Evolutionary conservation across 2,329 filamentous ascomycete genomes (phyloP).

Genomic region (Cercospora sp.): DNA sequence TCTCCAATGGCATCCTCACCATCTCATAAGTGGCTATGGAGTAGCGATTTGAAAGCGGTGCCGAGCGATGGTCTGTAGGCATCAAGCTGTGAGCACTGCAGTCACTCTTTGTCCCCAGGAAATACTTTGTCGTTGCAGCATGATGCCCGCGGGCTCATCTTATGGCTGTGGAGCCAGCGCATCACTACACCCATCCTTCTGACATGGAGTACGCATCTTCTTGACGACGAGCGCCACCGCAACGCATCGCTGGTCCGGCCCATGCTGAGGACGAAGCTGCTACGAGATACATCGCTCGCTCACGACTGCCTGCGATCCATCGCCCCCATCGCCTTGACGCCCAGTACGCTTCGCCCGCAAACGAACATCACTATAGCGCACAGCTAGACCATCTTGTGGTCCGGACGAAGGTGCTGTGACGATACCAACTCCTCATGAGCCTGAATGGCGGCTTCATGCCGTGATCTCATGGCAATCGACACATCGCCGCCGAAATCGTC

Average conservation of each 20-base stretch:
- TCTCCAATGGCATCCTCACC: not conserved
- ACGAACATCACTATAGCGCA: not conserved
- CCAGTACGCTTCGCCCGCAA: not conserved
- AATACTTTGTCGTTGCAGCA: not conserved
- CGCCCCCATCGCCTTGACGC: not conserved
- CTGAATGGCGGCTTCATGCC: not conserved
- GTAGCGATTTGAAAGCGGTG: not conserved
- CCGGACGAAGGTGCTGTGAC: too few relatives aligned
- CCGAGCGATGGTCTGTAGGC: not conserved
- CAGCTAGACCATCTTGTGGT: too few relatives aligned
- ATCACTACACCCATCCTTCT: not conserved
- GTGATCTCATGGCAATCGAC: not conserved
- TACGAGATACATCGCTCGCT: not conserved
- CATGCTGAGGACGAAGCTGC: not conserved
- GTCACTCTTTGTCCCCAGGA: not conserved
- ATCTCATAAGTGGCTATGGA: not conserved
- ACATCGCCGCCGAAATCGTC: not conserved
- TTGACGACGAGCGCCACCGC: not conserved
- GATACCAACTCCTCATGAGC: not conserved
- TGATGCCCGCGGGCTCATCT: not conserved
- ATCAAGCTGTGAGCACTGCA: not conserved
- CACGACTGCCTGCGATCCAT: not conserved
- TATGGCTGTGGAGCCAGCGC: not conserved
- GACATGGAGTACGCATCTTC: not conserved
- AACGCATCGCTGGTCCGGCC: not conserved